Evolutionary conservation across 108 stramenopile species (phyloP).

Genomic region (Skeletonema grethae): DNA sequence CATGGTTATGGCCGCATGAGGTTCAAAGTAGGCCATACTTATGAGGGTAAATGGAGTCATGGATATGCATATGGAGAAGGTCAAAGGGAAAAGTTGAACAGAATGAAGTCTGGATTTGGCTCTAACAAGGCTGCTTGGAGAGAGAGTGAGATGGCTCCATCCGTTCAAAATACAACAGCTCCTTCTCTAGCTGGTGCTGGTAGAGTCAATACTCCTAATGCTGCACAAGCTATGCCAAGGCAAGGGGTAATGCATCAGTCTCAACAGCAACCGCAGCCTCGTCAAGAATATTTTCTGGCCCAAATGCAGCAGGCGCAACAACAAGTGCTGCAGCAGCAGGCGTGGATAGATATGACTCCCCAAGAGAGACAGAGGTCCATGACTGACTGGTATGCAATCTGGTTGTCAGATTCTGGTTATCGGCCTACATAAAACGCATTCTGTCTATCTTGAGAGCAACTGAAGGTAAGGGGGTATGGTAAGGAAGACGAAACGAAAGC

Average conservation of each 20-base stretch:
- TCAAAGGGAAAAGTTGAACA: neutral
- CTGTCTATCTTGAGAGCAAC: too few relatives aligned
- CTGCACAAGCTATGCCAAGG: too few relatives aligned
- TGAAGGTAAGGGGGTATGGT: too few relatives aligned
- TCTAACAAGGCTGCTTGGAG: neutral
- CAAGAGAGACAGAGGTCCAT: neutral
- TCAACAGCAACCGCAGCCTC: neutral
- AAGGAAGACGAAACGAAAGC: too few relatives aligned
- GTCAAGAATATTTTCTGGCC: neutral
- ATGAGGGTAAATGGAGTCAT: conserved; percentile 41
- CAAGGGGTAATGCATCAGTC: neutral
- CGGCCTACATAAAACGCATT: neutral
- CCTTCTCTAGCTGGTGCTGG: neutral
- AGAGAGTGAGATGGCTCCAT: neutral
- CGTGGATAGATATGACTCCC: neutral
- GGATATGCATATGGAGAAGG: conserved; percentile 8
- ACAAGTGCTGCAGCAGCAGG: neutral
- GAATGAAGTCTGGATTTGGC: conserved; percentile 5
- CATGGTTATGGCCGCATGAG: conserved; percentile 64
- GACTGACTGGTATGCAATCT: neutral
- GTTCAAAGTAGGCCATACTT: conserved; percentile 57
- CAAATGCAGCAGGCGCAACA: neutral
- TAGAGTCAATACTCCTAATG: neutral
- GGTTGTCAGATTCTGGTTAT: neutral
- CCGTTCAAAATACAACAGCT: neutral